Base-by-base conservation (phyloP, 2,329 filamentous ascomycete genomes). In the Sclerotinia subarctica region DNA sequence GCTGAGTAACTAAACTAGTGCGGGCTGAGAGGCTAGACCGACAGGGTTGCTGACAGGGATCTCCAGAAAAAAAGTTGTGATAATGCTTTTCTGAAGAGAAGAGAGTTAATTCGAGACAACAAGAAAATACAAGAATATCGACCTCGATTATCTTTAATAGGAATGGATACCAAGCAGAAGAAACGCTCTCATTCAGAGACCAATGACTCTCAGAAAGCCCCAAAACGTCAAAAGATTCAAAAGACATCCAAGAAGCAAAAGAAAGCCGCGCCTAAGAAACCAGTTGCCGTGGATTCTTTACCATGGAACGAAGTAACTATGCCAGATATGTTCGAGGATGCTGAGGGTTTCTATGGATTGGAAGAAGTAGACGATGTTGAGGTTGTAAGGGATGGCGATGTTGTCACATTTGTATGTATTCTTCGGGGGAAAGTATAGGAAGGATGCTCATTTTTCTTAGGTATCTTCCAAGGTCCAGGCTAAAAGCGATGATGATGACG, bases 311-410 rank as follows among this genome's bases (percentile, higher is more conserved):
- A 82, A 51, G 82, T 85, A 15, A 82, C 87, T 26, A 87, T 95
- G 4, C 92, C 92, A 8, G 91, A 94, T 76, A 88, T 90, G 76
- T 83, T 94, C 73, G 88, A 94, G 57, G 92, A 97, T 80, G 92
- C 92, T n/a, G 93, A 96, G 72, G 95, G 95, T 0, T 97, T 99
- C 78, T 96, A 90, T 74, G 93, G 92, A 0, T 81, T 99, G 1
- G 93, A 99, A 75, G 94, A 98, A 75, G 90, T 98, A 58, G 92
- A 96, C 21, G 93, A 92, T 64, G 92, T 99, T 1, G 91, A 97
- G 42, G 84, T 99, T n/a, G 82, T 96, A 53, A 86, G 85, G 70
- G 83, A 89, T 42, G 88, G 87, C 10, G 80, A 83, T 64, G 83
- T 81, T 7, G 79, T 89, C 38, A 82, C 85, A 74, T 89, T 90